Conservation (phyloP, 2,329 filamentous ascomycete species). For the Lasiodiplodia sp. region DNA sequence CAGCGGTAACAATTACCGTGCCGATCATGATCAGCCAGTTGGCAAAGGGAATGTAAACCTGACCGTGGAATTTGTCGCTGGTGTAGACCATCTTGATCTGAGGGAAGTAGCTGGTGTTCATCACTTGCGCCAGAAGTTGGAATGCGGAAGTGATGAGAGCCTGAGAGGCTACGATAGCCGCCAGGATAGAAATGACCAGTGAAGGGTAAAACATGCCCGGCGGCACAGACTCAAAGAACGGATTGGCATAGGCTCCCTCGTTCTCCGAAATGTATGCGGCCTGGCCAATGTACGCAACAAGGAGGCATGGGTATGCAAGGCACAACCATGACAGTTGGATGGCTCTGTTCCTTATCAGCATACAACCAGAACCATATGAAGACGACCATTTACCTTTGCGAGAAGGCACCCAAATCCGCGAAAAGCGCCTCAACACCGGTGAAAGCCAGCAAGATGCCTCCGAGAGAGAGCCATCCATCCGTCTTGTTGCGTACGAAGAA, state of each 20-base stretch:
- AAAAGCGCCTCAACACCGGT: slow-evolving; percentile 81
- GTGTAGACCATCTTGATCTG: slow-evolving; percentile 78
- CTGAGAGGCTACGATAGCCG: slow-evolving; percentile 78
- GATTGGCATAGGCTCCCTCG: slow-evolving; percentile 70
- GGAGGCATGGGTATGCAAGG: slow-evolving; percentile 71
- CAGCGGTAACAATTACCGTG: slow-evolving; percentile 74
- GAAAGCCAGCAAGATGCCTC: slow-evolving; percentile 75
- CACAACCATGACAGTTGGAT: slow-evolving; percentile 77
- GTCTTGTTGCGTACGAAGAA: slow-evolving; percentile 67
- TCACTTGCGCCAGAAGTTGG: slow-evolving; percentile 69
- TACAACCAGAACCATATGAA: background rate
- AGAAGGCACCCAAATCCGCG: slow-evolving; percentile 79
- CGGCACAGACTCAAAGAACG: slow-evolving; percentile 75
- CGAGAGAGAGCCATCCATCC: slow-evolving; percentile 69
- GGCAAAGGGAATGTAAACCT: slow-evolving; percentile 76
- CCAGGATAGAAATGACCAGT: slow-evolving; percentile 72
- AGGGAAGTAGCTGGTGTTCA: slow-evolving; percentile 77
- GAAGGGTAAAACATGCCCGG: slow-evolving; percentile 72
- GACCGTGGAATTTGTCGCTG: slow-evolving; percentile 72
- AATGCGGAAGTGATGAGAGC: slow-evolving; percentile 72
- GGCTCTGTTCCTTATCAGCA: slow-evolving; percentile 52
- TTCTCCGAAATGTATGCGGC: slow-evolving; percentile 72
- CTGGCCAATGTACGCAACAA: slow-evolving; percentile 74
- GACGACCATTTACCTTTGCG: slow-evolving; percentile 45
- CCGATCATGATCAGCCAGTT: slow-evolving; percentile 82